phyloP scores from a whole-genome alignment of 257 asterid species.

The Nicotiana tomentosiformis region DNA sequence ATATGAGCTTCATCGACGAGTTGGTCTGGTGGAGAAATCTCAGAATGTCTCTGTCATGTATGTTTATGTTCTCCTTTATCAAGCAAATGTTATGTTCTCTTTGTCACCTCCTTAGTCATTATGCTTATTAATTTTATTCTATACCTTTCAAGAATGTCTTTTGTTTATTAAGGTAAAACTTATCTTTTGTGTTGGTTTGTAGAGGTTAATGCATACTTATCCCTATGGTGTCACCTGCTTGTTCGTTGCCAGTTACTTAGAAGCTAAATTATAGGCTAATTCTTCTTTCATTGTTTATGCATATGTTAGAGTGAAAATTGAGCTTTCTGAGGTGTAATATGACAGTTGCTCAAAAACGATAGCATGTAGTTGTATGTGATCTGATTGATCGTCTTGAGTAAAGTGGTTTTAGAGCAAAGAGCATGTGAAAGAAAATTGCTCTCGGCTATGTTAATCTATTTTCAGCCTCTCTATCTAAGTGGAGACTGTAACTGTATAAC shows the following conservation, averaged over 20 bases:
- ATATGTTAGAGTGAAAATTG: background rate
- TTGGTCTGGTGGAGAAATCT: constrained; percentile 40
- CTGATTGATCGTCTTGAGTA: background rate
- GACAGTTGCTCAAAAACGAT: background rate
- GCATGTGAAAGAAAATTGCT: background rate
- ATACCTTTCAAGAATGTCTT: background rate
- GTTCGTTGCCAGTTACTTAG: background rate
- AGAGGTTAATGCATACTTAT: background rate
- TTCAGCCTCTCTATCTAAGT: background rate
- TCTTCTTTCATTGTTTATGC: background rate
- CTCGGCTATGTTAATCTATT: background rate
- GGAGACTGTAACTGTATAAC: too few relatives aligned
- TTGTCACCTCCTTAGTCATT: background rate
- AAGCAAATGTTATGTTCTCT: background rate
- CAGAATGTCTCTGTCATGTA: constrained; percentile 65
- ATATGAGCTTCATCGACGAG: constrained; percentile 78
- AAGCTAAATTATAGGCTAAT: background rate
- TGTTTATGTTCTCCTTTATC: constrained; percentile 5
- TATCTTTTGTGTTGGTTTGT: background rate
- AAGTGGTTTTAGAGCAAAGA: background rate
- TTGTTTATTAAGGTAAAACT: background rate
- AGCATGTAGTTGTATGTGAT: too few relatives aligned
- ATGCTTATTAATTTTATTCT: background rate
- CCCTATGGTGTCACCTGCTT: background rate
- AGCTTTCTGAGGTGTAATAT: background rate